Conservation (phyloP, 441 rosid genomes). For the Pelargonium fulgidum region DNA sequence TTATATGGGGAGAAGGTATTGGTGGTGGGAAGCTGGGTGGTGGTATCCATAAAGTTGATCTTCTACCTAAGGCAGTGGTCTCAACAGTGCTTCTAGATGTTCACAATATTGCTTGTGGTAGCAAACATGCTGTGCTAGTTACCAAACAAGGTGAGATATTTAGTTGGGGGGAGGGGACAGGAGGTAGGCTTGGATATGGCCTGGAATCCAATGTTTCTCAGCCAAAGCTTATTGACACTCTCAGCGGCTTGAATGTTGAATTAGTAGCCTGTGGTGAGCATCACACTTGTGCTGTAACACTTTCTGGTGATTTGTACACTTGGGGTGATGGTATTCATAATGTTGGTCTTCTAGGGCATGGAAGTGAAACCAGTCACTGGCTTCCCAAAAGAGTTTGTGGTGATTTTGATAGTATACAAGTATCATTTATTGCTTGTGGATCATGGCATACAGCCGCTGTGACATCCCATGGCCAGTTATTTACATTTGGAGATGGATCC, state of each 20-base stretch:
- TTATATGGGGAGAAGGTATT: constrained; percentile 87
- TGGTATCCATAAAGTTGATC: constrained; percentile 60
- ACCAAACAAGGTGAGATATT: constrained; percentile 89
- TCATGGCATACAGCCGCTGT: constrained; percentile 95
- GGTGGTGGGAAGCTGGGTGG: constrained; percentile 91
- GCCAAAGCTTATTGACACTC: constrained; percentile 80
- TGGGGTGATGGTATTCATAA: constrained; percentile 89
- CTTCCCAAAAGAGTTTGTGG: constrained; percentile 82
- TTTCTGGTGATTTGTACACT: constrained; percentile 89
- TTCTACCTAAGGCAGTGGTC: constrained; percentile 80
- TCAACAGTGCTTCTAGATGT: constrained; percentile 87
- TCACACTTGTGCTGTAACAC: constrained; percentile 89
- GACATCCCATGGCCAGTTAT: constrained; percentile 85
- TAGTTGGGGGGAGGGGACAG: constrained; percentile 94
- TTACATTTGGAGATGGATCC: constrained; percentile 96
- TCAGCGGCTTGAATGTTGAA: constrained; percentile 67
- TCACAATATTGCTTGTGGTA: constrained; percentile 89
- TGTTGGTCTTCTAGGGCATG: constrained; percentile 93
- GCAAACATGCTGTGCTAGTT: constrained; percentile 79
- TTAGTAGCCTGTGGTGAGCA: constrained; percentile 92
- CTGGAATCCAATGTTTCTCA: constrained; percentile 78
- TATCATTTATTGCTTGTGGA: constrained; percentile 85
- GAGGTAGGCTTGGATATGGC: constrained; percentile 97
- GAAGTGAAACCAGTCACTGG: constrained; percentile 91
- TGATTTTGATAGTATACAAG: constrained; percentile 85